Base-by-base conservation (phyloP, 116 monocot genomes). In the Dioscorea cayenensis region DNA sequence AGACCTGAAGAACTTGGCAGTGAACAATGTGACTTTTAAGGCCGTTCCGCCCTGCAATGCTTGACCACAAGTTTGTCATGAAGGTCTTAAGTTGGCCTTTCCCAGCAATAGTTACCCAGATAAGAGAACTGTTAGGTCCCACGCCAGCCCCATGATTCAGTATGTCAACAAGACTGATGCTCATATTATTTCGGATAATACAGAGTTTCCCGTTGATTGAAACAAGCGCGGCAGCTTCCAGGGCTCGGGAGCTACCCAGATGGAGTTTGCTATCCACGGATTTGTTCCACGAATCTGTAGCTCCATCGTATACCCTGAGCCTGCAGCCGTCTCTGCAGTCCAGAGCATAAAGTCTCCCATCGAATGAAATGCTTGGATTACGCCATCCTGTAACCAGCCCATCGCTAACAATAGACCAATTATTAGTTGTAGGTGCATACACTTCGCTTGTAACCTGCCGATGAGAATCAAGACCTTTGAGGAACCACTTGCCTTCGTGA, bases 1-100 rank as follows among this genome's bases (percentile, higher is more conserved):
- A 83, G 58, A 72, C 73, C 60, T 83, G 83, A 69, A 83, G 79
- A 23, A 83, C 83, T 63, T 83, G 83, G 36, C 83, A 83, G 50
- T 83, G 83, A 35, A 83, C 71, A 37, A 83, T 83, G 65, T 79
- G 83, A 65, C 78, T 79, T 50, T 75, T 83, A 35, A 68, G 19
- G 19, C 63, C 71, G 35, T 65, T 76, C 11, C 79, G 61, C 12
- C 79, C 83, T 19, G 76, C 79, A 65, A 83, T 79, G 68, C 72
- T 83, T 19, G 79, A 79, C 79, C 75, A 83, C 66, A 83, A 64
- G 65, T 83, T 79, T 6, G 76, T 72, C 29, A 76, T 72, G 63
- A 79, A 83, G 14, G 72, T 79, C 76, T 76, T 83, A 32, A 76
- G 29, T 16, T 79, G 79, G 14, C 79, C 79, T 29, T 79, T 79